phyloP scores from a whole-genome alignment of 768 basidiomycete genomes.

The Stropharia rugosoannulata region DNA sequence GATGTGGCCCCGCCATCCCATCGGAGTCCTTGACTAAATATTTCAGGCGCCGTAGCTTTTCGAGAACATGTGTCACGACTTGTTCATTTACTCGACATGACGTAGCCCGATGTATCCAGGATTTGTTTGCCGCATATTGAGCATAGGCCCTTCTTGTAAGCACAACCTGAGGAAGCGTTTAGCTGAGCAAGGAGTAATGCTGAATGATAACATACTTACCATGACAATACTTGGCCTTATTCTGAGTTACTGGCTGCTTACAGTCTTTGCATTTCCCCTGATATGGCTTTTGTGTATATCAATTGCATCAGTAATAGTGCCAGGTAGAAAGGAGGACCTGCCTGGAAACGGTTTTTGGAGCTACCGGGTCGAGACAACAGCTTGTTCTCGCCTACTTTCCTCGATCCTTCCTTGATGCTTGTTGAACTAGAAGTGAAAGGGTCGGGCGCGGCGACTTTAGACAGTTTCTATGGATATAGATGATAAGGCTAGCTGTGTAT shows the following conservation, averaged over 20 bases:
- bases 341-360: constrained; percentile 78
- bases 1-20: background rate
- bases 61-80: background rate
- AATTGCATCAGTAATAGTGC: constrained; percentile 19
- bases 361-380: constrained; percentile 67
- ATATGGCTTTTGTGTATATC: constrained; percentile 61
- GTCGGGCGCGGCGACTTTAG: constrained; percentile 87
- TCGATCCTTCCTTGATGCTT: constrained; percentile 76
- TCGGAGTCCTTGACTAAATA: background rate
- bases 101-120: constrained; percentile 79
- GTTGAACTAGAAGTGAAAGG: constrained; percentile 74
- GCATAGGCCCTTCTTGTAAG: constrained; percentile 84
- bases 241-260: constrained; percentile 81
- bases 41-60: background rate
- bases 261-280: constrained; percentile 87
- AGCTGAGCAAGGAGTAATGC: constrained; percentile 8
- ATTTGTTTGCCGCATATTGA: constrained; percentile 88
- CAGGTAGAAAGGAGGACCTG: constrained; percentile 30
- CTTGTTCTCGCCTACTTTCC: constrained; percentile 86
- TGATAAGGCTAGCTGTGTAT: constrained; percentile 13
- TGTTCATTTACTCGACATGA: constrained; percentile 78
- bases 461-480: constrained; percentile 69
- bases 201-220: constrained; percentile 46
- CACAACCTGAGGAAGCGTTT: constrained; percentile 57
- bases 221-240: constrained; percentile 87